Evolutionary conservation across 2,329 filamentous ascomycete genomes (phyloP), one percentile per base, ranked within the genome.

Genomic region (Ophioceras dolichostomum): DNA sequence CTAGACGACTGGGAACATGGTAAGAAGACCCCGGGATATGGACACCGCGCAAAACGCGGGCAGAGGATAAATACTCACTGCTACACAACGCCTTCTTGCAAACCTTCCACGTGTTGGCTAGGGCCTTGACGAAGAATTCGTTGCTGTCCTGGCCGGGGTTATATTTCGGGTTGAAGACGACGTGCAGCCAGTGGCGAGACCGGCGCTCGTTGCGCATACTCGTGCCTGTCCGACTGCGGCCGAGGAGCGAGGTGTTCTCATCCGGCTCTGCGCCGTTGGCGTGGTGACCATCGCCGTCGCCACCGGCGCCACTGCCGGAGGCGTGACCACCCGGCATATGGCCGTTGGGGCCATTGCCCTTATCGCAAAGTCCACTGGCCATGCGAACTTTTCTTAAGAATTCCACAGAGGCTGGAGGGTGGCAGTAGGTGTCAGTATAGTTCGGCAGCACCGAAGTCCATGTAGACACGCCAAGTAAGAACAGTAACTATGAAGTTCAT

Each of bases 71-170:
- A n/a, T n/a, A n/a, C 70, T 46, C 63, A 75, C 73, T 75, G 56
- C 72, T 76, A 41, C 74, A 50, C 28, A 76, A 56, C 3, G 71
- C 73, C 32, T 70, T 63, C 58, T 76, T 76, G 48, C 60, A 57
- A 43, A 74, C 57, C 45, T 76, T 72, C 66, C 68, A 75, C 16
- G 57, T 49, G 39, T 67, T 61, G 22, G 68, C 68, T 8, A 63
- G 54, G 43, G 55, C 61, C 42, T 60, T 62, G 19, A 73, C 52
- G 39, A 59, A 53, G 17, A 57, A 42, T 41, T 67, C 72, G 14
- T 60, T 45, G 49, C 62, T 69, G 39, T 74, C 57, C 38, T 58
- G 58, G 34, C 73, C 73, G 2, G 72, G 72, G 1, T 69, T 76
- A 41, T 61, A 54, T 18, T 57, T 59, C 33, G 55, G 50, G 44